Evolutionary conservation across 2,329 filamentous ascomycete species (phyloP).

Genomic region (Trichoderma lentiforme): DNA sequence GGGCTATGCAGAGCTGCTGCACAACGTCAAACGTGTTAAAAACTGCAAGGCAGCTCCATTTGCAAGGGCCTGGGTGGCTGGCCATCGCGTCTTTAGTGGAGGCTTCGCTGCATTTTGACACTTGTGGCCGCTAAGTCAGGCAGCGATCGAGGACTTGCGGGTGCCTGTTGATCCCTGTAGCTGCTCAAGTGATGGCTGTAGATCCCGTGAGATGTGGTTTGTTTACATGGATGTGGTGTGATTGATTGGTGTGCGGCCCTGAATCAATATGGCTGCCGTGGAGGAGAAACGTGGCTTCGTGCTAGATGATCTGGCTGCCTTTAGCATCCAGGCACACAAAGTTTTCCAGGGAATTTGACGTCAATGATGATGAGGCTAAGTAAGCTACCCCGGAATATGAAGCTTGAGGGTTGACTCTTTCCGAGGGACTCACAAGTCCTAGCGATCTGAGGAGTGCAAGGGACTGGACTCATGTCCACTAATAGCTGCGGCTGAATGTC

Average conservation of each 20-base stretch:
- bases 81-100: not conserved
- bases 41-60: conserved; percentile 12
- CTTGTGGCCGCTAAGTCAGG: not conserved
- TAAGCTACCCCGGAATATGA: not conserved
- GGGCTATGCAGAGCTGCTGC: conserved; percentile 1
- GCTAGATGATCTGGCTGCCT: not conserved
- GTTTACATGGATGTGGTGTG: not conserved
- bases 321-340: not conserved
- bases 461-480: not conserved
- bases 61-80: conserved; percentile 3
- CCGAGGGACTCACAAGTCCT: not conserved
- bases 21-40: not conserved
- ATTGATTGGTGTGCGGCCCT: not conserved
- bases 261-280: not conserved
- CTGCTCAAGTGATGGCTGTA: not conserved
- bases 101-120: not conserved
- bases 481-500: not conserved
- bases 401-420: not conserved
- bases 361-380: not conserved
- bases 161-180: conserved; percentile 8
- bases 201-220: not conserved
- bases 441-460: not conserved
- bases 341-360: not conserved
- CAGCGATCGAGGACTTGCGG: conserved; percentile 11
- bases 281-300: not conserved